These are phyloP conservation scores for Mortierella hygrophila DNA, from an alignment of 192 early-diverging fungal species.

Conservation along the genomic window DNA sequence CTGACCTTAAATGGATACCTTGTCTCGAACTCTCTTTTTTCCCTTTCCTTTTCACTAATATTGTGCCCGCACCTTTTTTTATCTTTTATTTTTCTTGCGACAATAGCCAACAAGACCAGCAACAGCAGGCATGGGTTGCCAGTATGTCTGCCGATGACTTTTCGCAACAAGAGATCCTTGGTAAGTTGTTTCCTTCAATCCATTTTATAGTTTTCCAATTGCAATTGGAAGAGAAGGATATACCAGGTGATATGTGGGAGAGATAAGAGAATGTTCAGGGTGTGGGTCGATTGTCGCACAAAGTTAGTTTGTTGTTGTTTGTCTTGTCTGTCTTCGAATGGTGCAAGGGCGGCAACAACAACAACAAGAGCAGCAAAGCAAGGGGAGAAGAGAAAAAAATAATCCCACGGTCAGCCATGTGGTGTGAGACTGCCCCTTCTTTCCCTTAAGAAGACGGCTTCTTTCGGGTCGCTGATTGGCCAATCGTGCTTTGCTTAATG, in stretches of 20 bases:
- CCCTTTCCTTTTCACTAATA: not conserved
- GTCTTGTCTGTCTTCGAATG: not conserved
- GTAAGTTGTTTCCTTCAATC: conserved; percentile 18
- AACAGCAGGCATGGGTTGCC: conserved; percentile 36
- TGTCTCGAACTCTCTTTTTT: conserved; percentile 4
- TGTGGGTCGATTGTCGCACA: not conserved
- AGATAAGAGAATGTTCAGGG: not conserved
- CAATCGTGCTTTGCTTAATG: not conserved
- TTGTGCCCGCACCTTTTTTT: not conserved
- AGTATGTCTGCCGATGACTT: conserved; percentile 37
- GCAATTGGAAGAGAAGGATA: too few relatives aligned
- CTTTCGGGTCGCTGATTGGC: not conserved
- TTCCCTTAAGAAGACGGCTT: not conserved
- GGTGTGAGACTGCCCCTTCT: not conserved
- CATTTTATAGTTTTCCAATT: not conserved
- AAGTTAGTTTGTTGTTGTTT: conserved; percentile 8
- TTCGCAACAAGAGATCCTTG: conserved; percentile 40
- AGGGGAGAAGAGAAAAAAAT: not conserved
- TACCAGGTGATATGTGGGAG: not conserved
- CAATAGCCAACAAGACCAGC: conserved; percentile 13
- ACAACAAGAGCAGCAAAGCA: not conserved
- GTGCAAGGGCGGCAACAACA: not conserved
- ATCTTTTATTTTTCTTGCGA: not conserved
- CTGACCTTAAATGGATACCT: not conserved
- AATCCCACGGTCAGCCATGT: conserved; percentile 24